Conservation (phyloP, 2,329 filamentous ascomycete species). For the Trichoderma sp. region DNA sequence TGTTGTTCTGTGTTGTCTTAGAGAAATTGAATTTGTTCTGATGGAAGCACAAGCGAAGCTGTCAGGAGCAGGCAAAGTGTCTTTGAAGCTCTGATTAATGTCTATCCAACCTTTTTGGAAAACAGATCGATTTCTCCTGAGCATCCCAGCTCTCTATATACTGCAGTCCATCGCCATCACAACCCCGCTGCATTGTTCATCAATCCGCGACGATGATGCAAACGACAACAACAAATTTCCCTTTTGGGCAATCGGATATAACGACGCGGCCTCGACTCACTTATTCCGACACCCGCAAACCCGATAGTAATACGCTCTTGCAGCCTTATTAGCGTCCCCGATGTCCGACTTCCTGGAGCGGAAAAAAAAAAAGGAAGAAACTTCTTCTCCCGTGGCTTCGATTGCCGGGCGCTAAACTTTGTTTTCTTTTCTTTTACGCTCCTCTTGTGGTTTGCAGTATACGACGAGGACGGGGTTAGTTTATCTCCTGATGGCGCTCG, state of each 20-base stretch:
- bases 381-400: not conserved
- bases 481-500: slow-evolving; percentile 2
- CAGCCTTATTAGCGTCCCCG: not conserved
- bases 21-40: not conserved
- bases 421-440: not conserved
- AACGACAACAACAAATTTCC: not conserved
- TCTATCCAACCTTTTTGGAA: not conserved
- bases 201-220: not conserved
- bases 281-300: slow-evolving; percentile 11
- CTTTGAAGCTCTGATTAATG: not conserved
- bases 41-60: not conserved
- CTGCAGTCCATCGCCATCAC: not conserved
- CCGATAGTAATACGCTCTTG: not conserved
- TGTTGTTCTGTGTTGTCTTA: not conserved
- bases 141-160: slow-evolving; percentile 9
- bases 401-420: slow-evolving; percentile 1
- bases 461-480: not conserved
- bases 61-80: not conserved
- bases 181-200: not conserved
- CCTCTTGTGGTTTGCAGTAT: not conserved
- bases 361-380: no score
- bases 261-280: not conserved
- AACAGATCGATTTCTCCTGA: not conserved
- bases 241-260: slow-evolving; percentile 13
- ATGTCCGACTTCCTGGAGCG: not conserved